Evolutionary conservation across 441 rosid species (phyloP), one percentile per base, ranked within the genome.

Genomic region (Adansonia gregorii): DNA sequence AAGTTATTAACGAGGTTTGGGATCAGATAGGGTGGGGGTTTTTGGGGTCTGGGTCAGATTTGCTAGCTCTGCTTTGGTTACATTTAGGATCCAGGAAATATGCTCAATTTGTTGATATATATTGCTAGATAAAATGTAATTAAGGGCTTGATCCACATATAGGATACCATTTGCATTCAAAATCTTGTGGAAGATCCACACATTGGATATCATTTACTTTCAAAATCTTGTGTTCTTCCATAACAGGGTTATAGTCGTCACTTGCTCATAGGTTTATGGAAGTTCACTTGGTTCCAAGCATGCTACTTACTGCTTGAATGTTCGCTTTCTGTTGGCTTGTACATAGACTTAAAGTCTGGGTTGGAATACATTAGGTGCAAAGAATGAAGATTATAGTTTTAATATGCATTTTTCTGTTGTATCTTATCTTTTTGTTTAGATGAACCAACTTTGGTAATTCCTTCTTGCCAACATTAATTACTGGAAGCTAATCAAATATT

Each of bases 401-500:
- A 20, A 14, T 41, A 7, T 66, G 70, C 43, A 19, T 12, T 12
- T 68, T 49, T 22, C 20, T 24, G 31, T 69, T 69, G 19, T 24
- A 69, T 69, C 22, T 22, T 12, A 54, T 6, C 60, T 70, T 27
- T 8, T 51, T 12, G 19, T 70, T 52, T 22, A 41, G 22, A 49
- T 70, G 46, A 70, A 70, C 51, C 74, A 7, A 31, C 15, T 14
- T 0, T 70, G 24, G 24, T 70, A 27, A 52, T 51, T 70, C 8
- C 12, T 17, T 49, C 9, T 72, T 35, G 49, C 31, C 63, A 27
- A 71, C 43, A 31, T 52, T 51, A 7, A 52, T 27, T 12, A 46
- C 63, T 72, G 75, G 75, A 72, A 52, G 48, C 22, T 52, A 8
- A 55, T 27, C 4, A 72, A 15, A 35, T n/a, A 67, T 6, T 68